These are phyloP conservation scores for Novakomyces olei DNA, from an alignment of 805 yeast genomes.

Conservation along the genomic window DNA sequence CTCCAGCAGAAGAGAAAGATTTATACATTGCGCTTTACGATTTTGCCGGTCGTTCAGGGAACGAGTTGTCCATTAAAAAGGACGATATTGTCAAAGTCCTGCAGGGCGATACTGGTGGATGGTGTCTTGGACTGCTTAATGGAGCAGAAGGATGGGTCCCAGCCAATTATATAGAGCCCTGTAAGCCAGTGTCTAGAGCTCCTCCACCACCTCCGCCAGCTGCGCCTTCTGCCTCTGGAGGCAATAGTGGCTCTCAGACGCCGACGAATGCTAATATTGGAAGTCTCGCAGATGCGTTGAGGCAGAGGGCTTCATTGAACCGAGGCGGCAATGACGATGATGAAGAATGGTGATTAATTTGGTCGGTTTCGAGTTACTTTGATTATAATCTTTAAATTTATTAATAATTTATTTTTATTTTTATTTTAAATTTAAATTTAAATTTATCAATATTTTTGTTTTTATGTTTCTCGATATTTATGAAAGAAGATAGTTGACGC, in stretches of 20 bases:
- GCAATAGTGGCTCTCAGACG: neutral
- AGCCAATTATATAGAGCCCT: constrained; percentile 35
- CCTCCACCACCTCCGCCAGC: neutral
- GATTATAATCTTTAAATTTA: no score
- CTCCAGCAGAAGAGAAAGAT: constrained; percentile 40
- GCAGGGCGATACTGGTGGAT: constrained; percentile 61
- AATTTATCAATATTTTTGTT: no score
- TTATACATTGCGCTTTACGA: constrained; percentile 71
- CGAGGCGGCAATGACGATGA: constrained; percentile 32
- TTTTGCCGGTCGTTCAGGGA: constrained; percentile 69
- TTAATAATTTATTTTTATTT: no score
- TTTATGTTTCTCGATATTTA: no score
- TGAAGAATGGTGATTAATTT: no score
- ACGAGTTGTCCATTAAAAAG: constrained; percentile 54
- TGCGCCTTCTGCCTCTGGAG: constrained; percentile 3
- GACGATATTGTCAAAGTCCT: constrained; percentile 56
- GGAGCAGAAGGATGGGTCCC: constrained; percentile 86
- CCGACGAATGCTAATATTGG: constrained; percentile 29
- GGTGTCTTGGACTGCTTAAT: constrained; percentile 68
- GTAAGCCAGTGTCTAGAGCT: constrained; percentile 3
- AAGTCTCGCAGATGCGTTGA: constrained; percentile 70
- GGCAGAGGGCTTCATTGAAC: constrained; percentile 41
- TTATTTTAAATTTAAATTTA: no score
- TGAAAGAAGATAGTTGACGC: no score
- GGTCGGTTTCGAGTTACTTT: no score